Conservation (phyloP, 148 eudicot genomes). For the Bassia scoparia region DNA sequence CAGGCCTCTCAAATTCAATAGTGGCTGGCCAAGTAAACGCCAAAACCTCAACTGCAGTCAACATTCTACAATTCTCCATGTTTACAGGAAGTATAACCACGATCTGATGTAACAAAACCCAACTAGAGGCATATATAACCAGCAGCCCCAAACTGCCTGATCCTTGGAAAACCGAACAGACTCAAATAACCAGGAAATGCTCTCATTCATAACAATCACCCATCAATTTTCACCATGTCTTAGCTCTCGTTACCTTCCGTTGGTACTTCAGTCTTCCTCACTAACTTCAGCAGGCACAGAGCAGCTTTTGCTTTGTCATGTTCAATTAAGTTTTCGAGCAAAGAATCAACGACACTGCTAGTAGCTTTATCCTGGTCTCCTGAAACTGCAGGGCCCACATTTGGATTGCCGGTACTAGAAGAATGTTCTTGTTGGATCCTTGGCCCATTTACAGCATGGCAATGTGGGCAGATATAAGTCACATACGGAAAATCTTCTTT, state of each 20-base stretch:
- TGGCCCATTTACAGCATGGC: slow-evolving; percentile 76
- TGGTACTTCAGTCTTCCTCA: slow-evolving; percentile 22
- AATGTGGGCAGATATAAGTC: slow-evolving; percentile 91
- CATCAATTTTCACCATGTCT: not conserved
- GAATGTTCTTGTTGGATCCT: slow-evolving; percentile 40
- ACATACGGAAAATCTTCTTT: slow-evolving; percentile 82
- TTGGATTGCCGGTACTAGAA: slow-evolving; percentile 33
- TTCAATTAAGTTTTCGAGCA: slow-evolving; percentile 21
- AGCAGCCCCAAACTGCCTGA: slow-evolving; percentile 7
- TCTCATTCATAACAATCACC: not conserved
- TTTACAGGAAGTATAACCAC: slow-evolving; percentile 19
- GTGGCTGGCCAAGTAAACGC: slow-evolving; percentile 5
- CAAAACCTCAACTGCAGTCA: slow-evolving; percentile 10
- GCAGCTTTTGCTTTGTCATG: slow-evolving; percentile 26
- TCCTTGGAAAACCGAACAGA: not conserved
- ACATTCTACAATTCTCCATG: slow-evolving; percentile 10
- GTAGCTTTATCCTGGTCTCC: slow-evolving; percentile 27
- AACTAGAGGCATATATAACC: slow-evolving; percentile 7
- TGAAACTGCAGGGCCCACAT: slow-evolving; percentile 23
- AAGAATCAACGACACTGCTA: slow-evolving; percentile 25
- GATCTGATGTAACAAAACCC: slow-evolving; percentile 12
- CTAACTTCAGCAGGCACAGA: slow-evolving; percentile 25
- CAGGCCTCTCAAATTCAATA: slow-evolving; percentile 5
- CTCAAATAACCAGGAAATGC: slow-evolving; percentile 5
- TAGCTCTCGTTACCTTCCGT: slow-evolving; percentile 22